Base-by-base conservation (phyloP, 1,284 basidiomycete species). In the Ganoderma leucocontextum region DNA sequence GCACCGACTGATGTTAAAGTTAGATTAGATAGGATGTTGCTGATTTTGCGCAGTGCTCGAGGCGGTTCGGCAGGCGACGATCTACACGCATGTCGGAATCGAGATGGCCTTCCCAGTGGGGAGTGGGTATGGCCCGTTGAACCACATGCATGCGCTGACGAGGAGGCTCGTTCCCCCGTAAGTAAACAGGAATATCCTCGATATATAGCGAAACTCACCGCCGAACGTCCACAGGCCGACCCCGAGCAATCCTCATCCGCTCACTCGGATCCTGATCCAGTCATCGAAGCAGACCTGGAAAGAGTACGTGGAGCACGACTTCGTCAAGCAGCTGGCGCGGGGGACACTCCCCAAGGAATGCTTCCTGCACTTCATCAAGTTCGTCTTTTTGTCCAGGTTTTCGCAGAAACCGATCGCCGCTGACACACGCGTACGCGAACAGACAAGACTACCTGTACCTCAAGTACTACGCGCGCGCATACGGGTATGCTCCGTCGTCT, bases 341-440 rank as follows among this genome's bases (percentile, higher is more conserved):
- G 95, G 94, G 0, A 91, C 87, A 0, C 85, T 97, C 2, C 84
- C 88, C 0, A 81, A 79, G 38, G 83, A 88, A 36, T 83, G 84
- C 35, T 98, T 98, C 80, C 77, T 93, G 29, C 91, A 96, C 78
- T 99, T 97, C 78, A 92, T 98, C 81, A 92, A 88, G 92, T 92
- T 68, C 41, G 88, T 29, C 22, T 57, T 22, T 10, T 4, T 1
- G 9, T 13, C 25, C 49, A 22, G 1, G 8, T 6, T 4, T 6
- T 3, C 52, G 9, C 9, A 25, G 2, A 17, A 7, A 1, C 13
- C 25, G 0, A 1, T n/a, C 4, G n/a, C 22, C 0, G 17, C 25
- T 53, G 13, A 53, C 29, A 4, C 10, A 52, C 12, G 10, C 9
- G 22, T 12, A 17, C 29, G 0, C 12, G 25, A 33, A 0, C 52